These are phyloP conservation scores for Helminthosporium solani DNA, from an alignment of 2,329 filamentous ascomycete species.

Conservation along the genomic window DNA sequence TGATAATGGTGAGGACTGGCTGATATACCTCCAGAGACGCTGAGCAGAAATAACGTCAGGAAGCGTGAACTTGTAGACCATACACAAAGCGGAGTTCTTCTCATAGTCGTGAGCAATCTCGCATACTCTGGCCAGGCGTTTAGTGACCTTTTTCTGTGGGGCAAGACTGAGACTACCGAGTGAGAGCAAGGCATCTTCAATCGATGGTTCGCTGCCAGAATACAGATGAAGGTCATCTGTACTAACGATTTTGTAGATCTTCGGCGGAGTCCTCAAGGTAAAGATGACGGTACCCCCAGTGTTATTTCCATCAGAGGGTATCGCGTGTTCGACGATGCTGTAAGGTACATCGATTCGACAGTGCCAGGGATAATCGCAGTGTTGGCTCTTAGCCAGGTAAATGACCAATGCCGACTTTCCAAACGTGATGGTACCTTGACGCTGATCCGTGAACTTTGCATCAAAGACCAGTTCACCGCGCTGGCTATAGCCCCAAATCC, in stretches of 20 bases:
- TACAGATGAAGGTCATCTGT: conserved; percentile 23
- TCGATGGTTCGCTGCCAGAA: conserved; percentile 8
- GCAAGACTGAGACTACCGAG: conserved; percentile 7
- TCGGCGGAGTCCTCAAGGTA: conserved; percentile 43
- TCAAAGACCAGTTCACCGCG: conserved; percentile 41
- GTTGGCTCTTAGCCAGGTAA: conserved; percentile 13
- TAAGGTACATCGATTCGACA: conserved; percentile 48
- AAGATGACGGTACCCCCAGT: conserved; percentile 34
- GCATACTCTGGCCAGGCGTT: conserved; percentile 33
- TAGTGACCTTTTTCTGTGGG: neutral
- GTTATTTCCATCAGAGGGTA: conserved; percentile 23
- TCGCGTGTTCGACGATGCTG: conserved; percentile 43
- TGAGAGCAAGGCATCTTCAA: neutral
- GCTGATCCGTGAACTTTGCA: conserved; percentile 45
- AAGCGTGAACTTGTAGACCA: conserved; percentile 51
- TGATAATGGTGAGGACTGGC: conserved; percentile 24
- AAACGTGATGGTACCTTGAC: conserved; percentile 43
- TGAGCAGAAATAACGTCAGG: conserved; percentile 19
- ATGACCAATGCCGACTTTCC: conserved; percentile 32
- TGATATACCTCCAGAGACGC: conserved; percentile 35
- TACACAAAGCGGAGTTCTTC: conserved; percentile 48
- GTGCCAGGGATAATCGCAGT: conserved; percentile 16
- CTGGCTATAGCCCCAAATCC: conserved; percentile 46
- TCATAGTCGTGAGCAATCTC: conserved; percentile 41
- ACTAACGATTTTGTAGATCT: conserved; percentile 35